Percentiles rank a stretch among this genome's conserved stretches.
These are phyloP conservation scores for Anisodus tanguticus DNA, from an alignment of 257 asterid genomes.

Conservation along the genomic window DNA sequence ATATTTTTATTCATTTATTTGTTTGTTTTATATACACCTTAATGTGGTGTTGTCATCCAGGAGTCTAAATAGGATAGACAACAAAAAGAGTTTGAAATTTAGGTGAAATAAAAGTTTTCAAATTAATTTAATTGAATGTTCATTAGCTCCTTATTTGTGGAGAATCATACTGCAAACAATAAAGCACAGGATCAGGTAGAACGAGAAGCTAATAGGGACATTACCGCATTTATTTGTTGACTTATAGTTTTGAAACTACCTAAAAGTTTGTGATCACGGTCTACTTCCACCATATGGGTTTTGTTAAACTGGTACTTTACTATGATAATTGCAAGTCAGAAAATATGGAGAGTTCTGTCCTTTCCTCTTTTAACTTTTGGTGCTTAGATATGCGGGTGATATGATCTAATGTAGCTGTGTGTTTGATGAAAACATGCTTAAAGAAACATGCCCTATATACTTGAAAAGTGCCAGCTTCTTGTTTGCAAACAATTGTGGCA, in stretches of 20 bases:
- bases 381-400: neutral
- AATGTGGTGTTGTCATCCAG: neutral
- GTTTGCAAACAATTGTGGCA: neutral
- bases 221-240: neutral
- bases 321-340: neutral
- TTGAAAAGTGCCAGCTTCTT: neutral
- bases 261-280: neutral
- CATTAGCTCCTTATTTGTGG: neutral
- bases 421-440: neutral
- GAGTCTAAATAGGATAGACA: neutral
- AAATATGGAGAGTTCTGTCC: neutral
- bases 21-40: neutral
- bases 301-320: neutral
- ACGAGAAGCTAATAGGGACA: neutral
- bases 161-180: neutral
- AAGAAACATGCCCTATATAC: neutral
- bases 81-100: neutral
- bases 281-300: neutral
- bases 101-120: neutral
- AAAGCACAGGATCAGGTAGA: neutral
- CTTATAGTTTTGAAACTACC: neutral
- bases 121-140: neutral
- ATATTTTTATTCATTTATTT: neutral
- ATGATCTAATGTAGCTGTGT: neutral
- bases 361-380: neutral